Evolutionary conservation across 768 basidiomycete species (phyloP).

Genomic region (Boletus speciosus): DNA sequence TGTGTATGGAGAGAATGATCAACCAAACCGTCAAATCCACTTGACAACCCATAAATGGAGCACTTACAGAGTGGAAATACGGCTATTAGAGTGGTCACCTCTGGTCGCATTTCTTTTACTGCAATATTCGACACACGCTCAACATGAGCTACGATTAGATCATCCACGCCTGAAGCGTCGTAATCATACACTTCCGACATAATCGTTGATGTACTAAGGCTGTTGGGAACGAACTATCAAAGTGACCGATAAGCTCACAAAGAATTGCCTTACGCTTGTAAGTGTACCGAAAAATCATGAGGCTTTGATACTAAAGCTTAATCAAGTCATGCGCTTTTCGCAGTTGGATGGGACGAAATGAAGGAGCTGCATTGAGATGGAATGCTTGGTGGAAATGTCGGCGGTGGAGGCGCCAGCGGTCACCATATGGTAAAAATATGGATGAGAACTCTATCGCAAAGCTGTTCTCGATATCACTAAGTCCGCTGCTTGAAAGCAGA

Average conservation of each 20-base stretch:
- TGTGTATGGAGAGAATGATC: not conserved
- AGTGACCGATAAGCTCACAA: not conserved
- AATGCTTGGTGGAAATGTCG: conserved; percentile 28
- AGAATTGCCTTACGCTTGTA: conserved; percentile 13
- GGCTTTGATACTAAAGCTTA: conserved; percentile 22
- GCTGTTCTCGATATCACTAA: conserved; percentile 6
- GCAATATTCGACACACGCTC: conserved; percentile 7
- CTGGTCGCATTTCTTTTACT: conserved; percentile 15
- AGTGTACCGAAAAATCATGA: conserved; percentile 21
- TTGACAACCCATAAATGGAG: not conserved
- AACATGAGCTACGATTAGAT: conserved; percentile 19
- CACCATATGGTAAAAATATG: conserved; percentile 10
- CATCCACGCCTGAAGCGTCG: conserved; percentile 9
- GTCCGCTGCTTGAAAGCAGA: not conserved
- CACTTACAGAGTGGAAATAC: conserved; percentile 20
- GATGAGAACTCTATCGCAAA: conserved; percentile 24
- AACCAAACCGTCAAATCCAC: not conserved
- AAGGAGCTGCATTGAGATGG: conserved; percentile 19
- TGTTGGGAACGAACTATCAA: conserved; percentile 3
- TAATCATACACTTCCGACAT: conserved; percentile 28
- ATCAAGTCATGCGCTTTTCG: conserved; percentile 33
- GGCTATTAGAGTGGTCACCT: conserved; percentile 13
- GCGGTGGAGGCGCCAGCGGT: conserved; percentile 29
- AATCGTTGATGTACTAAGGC: conserved; percentile 19
- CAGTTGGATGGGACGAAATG: conserved; percentile 34